Evolutionary conservation across 2,329 filamentous ascomycete genomes (phyloP), one percentile per base, ranked within the genome.

Genomic region (Dactylellina parvicollis): DNA sequence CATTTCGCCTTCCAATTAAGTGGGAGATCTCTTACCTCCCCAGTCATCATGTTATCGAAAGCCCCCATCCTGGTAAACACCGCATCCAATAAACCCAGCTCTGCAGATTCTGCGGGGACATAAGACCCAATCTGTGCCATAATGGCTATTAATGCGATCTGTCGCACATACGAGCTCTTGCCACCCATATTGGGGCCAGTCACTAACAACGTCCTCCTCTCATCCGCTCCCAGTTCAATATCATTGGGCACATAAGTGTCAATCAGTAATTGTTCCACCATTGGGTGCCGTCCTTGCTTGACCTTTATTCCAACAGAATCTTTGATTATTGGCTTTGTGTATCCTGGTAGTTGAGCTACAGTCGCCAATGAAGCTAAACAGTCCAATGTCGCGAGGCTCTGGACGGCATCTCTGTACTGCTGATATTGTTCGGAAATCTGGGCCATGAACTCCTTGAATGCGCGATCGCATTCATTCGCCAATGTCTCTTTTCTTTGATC

Each of bases 131-230:
- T 90, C 79, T 99, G 95, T 5, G 92, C 92, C 83, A 99, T 93
- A 78, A 99, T 93, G 50, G 90, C 87, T 75, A 98, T 92, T 4
- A 99, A 87, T 8, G 95, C 94, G 46, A 96, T 88, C 76, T 93
- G 91, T 59, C 95, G 92, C 20, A 99, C 94, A 80, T 96, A 99
- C 67, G 90, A 95, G n/a, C 92, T 96, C 80, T 99, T 99, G 65
- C 95, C 95, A 78, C 95, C 95, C 95, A 99, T 99, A 82, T 99
- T 99, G 28, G 95, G 95, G 0, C 95, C 95, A 0, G 95, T 99
- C 78, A 99, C 89, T 64, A 98, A 89, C 76, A 97, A 87, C 1
- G 92, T 92, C 4, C 91, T 86, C 0, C 88, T 86, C 0, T 84
- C 79, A 0, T 87, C 85, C 2, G 88, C 86, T n/a, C 87, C 85